These are phyloP conservation scores for Tetracentron sinense DNA, from an alignment of 164 flowering plant genomes.

Conservation along the genomic window DNA sequence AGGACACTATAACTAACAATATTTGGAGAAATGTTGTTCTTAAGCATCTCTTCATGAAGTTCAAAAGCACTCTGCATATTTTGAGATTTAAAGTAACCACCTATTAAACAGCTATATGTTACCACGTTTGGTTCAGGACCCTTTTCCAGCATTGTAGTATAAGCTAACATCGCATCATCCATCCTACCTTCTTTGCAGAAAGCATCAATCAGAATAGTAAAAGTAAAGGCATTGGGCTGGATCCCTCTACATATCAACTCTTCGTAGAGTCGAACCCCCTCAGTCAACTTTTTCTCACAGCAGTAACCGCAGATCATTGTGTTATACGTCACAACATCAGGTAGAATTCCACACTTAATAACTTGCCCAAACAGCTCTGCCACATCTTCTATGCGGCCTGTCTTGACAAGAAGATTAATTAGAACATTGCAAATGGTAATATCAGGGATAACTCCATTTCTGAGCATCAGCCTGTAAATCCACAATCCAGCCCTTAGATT, in stretches of 20 bases:
- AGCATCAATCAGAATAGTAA: slow-evolving; percentile 31
- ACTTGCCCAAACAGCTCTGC: slow-evolving; percentile 22
- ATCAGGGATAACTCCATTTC: slow-evolving; percentile 36
- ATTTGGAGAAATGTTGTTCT: slow-evolving; percentile 32
- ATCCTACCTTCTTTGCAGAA: slow-evolving; percentile 40
- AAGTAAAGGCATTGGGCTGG: slow-evolving; percentile 35
- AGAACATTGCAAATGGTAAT: slow-evolving; percentile 43
- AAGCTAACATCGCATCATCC: slow-evolving; percentile 38
- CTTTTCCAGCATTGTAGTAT: slow-evolving; percentile 29
- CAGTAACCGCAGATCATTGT: slow-evolving; percentile 53
- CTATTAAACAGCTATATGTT: slow-evolving; percentile 47
- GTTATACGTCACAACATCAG: slow-evolving; percentile 49
- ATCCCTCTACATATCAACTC: slow-evolving; percentile 19
- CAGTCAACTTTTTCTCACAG: slow-evolving; percentile 26
- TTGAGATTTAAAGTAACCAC: slow-evolving; percentile 41
- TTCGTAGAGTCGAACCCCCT: slow-evolving; percentile 31
- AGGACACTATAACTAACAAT: slow-evolving; percentile 48
- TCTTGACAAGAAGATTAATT: slow-evolving; percentile 32
- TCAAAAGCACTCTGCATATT: slow-evolving; percentile 28
- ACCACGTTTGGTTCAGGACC: slow-evolving; percentile 39
- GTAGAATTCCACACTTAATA: slow-evolving; percentile 26
- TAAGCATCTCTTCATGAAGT: slow-evolving; percentile 43
- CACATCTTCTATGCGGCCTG: slow-evolving; percentile 21
- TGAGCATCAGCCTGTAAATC: slow-evolving; percentile 33
- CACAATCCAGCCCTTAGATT: slow-evolving; percentile 22